Conservation (phyloP, 1,284 basidiomycete genomes). For the Pseudozyma tsukubaensis region DNA sequence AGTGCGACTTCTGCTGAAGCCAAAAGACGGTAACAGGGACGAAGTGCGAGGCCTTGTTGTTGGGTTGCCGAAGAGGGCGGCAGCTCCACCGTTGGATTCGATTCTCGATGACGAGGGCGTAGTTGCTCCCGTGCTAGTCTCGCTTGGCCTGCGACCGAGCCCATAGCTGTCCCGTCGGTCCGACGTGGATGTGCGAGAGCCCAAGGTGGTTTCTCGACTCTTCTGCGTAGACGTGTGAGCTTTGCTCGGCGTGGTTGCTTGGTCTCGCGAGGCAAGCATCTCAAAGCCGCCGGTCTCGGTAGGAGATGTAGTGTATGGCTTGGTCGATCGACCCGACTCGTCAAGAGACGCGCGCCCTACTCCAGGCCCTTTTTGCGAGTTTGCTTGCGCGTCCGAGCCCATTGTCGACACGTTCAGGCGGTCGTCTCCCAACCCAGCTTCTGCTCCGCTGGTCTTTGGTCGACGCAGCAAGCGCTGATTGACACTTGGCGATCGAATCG, state of each 20-base stretch:
- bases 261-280: slow-evolving; percentile 16
- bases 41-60: slow-evolving; percentile 49
- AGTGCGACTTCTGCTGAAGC: slow-evolving; percentile 42
- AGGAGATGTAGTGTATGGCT: slow-evolving; percentile 20
- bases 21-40: slow-evolving; percentile 53
- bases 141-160: slow-evolving; percentile 32
- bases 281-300: slow-evolving; percentile 18
- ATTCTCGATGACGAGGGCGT: slow-evolving; percentile 43
- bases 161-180: slow-evolving; percentile 16
- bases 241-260: slow-evolving; percentile 10
- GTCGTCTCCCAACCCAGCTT: slow-evolving; percentile 19
- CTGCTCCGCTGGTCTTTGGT: slow-evolving; percentile 37
- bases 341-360: slow-evolving; percentile 35
- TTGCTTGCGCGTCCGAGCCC: background rate
- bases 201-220: background rate
- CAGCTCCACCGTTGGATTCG: slow-evolving; percentile 58
- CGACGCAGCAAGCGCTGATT: slow-evolving; percentile 23
- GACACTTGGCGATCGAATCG: slow-evolving; percentile 17
- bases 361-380: slow-evolving; percentile 5
- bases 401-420: slow-evolving; percentile 5
- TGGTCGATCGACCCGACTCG: slow-evolving; percentile 15
- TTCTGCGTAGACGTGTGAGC: slow-evolving; percentile 3
- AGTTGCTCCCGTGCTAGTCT: slow-evolving; percentile 22
- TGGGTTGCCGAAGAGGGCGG: slow-evolving; percentile 49
- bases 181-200: slow-evolving; percentile 6